A percentile compares a stretch with the other conserved stretches of the same genome.
Conservation (phyloP, 441 rosid species). For the Bocquillonia castaneifolia region DNA sequence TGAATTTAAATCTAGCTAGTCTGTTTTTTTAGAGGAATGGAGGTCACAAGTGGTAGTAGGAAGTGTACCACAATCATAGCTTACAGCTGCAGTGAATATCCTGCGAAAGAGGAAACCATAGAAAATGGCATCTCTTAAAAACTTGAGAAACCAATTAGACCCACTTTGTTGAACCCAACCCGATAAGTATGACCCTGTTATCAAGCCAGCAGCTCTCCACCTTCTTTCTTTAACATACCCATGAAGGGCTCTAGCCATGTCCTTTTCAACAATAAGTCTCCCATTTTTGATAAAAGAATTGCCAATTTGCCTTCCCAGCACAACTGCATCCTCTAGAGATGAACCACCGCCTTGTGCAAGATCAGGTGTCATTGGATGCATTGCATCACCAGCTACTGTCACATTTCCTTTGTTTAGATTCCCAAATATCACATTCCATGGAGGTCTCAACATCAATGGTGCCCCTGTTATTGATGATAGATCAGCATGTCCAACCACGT, state of each 20-base stretch:
- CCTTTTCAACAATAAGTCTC: constrained; percentile 3
- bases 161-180: constrained; percentile 39
- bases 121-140: constrained; percentile 28
- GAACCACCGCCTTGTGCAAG: constrained; percentile 39
- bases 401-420: constrained; percentile 29
- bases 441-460: constrained; percentile 32
- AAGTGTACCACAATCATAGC: constrained; percentile 36
- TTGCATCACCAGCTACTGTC: constrained; percentile 43
- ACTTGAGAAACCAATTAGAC: constrained; percentile 27
- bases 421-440: constrained; percentile 36
- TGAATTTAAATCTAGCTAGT: too few species aligned
- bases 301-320: constrained; percentile 37
- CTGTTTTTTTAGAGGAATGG: background rate
- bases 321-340: constrained; percentile 48
- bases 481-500: constrained; percentile 31
- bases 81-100: background rate
- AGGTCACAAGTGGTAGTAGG: background rate
- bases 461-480: constrained; percentile 33
- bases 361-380: constrained; percentile 57
- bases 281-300: constrained; percentile 6
- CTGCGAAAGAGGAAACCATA: constrained; percentile 11
- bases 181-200: constrained; percentile 26
- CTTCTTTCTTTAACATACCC: constrained; percentile 34
- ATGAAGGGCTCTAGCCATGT: constrained; percentile 21
- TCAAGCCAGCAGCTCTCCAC: constrained; percentile 30